Conservation (phyloP, 1,284 basidiomycete genomes). For the Rhodofomes roseus region DNA sequence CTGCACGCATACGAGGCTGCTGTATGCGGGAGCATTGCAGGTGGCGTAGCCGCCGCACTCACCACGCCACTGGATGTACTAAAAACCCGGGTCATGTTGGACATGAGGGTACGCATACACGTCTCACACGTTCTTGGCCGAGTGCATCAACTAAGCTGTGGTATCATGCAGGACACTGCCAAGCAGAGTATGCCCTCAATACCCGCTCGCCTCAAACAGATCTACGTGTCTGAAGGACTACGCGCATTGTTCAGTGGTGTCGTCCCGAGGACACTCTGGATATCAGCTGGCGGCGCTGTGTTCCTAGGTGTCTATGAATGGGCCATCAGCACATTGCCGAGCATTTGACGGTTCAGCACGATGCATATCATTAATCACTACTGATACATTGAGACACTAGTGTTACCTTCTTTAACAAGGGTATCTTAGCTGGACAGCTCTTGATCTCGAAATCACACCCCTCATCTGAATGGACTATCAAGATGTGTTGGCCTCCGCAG, state of each 20-base stretch:
- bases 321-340: slow-evolving; percentile 25
- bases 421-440: too few relatives aligned
- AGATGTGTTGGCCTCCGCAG: neutral
- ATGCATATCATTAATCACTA: neutral
- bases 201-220: slow-evolving; percentile 51
- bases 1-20: slow-evolving; percentile 85
- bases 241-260: slow-evolving; percentile 84
- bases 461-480: neutral
- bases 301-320: slow-evolving; percentile 95
- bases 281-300: slow-evolving; percentile 94
- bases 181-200: slow-evolving; percentile 53
- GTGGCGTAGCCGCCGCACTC: slow-evolving; percentile 83
- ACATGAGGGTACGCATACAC: slow-evolving; percentile 55
- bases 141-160: neutral
- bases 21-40: slow-evolving; percentile 87
- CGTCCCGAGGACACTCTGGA: slow-evolving; percentile 92
- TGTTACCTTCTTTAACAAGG: neutral
- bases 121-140: slow-evolving; percentile 2
- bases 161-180: slow-evolving; percentile 39
- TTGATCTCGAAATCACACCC: neutral
- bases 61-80: slow-evolving; percentile 97
- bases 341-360: slow-evolving; percentile 1
- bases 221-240: slow-evolving; percentile 73
- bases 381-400: neutral
- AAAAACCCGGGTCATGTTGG: slow-evolving; percentile 97